A percentile compares a stretch with the other conserved stretches of the same genome.
Conservation (phyloP, 306 rosid species). For the Arachis hypogaea region DNA sequence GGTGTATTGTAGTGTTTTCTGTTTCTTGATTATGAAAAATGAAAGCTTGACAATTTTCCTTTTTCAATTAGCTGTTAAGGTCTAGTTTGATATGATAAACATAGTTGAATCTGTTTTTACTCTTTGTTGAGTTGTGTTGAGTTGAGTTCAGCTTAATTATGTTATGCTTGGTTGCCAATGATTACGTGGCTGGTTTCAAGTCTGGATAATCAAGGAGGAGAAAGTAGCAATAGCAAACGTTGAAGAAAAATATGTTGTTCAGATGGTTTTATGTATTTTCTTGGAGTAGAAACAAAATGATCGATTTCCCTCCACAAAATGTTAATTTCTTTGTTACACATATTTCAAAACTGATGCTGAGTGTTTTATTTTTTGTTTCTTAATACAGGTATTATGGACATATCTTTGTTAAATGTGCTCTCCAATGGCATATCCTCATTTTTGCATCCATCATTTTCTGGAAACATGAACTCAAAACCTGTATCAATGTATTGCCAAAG, state of each 20-base stretch:
- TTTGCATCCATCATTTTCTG: constrained; percentile 54
- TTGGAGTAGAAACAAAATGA: background rate
- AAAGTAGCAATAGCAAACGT: background rate
- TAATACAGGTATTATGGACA: constrained; percentile 77
- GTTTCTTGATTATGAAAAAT: background rate
- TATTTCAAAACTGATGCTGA: background rate
- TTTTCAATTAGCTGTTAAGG: background rate
- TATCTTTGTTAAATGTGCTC: constrained; percentile 59
- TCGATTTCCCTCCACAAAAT: background rate
- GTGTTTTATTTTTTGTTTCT: constrained; percentile 1
- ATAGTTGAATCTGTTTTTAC: background rate
- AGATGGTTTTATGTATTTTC: background rate
- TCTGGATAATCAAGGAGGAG: background rate
- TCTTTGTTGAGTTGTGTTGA: background rate
- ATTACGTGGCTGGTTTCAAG: background rate
- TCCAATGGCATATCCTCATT: constrained; percentile 67
- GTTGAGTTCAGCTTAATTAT: constrained; percentile 5
- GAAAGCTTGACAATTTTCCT: background rate
- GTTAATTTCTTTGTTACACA: too few relatives aligned
- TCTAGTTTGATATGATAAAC: constrained; percentile 1
- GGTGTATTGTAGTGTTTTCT: background rate
- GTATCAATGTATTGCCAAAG: constrained; percentile 57
- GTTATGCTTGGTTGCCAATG: background rate
- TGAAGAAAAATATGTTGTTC: background rate
- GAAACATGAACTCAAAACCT: constrained; percentile 57